Conservation (phyloP, 1,284 basidiomycete genomes). For the Apiotrichum gamsii region DNA sequence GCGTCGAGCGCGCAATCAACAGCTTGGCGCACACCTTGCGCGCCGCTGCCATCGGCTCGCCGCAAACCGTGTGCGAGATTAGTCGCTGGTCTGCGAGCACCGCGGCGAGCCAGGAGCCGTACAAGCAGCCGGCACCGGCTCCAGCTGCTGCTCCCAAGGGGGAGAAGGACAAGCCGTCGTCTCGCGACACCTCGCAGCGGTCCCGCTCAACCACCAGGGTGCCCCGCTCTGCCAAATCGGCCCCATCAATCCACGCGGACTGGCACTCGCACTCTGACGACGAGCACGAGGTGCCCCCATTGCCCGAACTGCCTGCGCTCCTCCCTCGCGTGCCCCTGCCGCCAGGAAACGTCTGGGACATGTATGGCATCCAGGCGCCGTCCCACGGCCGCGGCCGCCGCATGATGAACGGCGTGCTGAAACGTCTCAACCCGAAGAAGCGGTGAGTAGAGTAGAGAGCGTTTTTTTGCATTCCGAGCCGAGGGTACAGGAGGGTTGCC, state of each 20-base stretch:
- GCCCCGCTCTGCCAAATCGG: too few species aligned
- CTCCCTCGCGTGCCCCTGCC: background rate
- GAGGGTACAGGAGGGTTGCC: too few species aligned
- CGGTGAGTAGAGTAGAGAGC: conserved; percentile 7
- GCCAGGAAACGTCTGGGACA: too few species aligned
- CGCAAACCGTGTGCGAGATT: background rate
- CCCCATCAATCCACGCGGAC: too few species aligned
- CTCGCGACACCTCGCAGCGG: too few species aligned
- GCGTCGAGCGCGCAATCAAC: conserved; percentile 2
- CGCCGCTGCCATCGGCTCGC: background rate
- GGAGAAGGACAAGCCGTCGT: background rate
- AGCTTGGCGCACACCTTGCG: conserved; percentile 4
- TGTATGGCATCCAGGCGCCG: too few species aligned
- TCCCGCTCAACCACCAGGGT: too few species aligned
- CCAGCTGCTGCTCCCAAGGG: too few species aligned
- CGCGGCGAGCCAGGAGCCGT: conserved; percentile 1
- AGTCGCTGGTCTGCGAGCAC: background rate
- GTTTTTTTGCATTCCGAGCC: too few species aligned
- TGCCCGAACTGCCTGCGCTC: background rate
- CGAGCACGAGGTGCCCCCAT: conserved; percentile 1
- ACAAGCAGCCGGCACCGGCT: too few species aligned
- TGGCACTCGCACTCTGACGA: background rate
- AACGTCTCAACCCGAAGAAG: conserved; percentile 3
- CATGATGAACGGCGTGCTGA: conserved; percentile 6
- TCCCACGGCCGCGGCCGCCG: background rate